Evolutionary conservation across 2,329 filamentous ascomycete species (phyloP).

Genomic region (Endoconidiophora laricicola): DNA sequence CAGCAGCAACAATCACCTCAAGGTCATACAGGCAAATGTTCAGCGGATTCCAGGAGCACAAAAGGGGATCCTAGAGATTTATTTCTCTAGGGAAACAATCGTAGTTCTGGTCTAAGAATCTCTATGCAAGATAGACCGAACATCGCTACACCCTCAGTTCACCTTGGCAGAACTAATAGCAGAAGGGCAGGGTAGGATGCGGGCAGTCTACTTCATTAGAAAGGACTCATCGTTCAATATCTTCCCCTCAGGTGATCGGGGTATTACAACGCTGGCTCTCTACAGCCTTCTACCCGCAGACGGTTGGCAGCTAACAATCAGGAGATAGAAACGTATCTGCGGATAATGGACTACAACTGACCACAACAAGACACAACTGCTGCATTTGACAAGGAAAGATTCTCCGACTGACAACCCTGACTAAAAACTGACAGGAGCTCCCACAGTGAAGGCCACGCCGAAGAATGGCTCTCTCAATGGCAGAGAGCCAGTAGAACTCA

Average conservation of each 20-base stretch:
- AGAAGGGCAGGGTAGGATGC: background rate
- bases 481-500: background rate
- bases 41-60: background rate
- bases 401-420: background rate
- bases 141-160: background rate
- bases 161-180: background rate
- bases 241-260: background rate
- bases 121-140: background rate
- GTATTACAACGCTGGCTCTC: too few species aligned
- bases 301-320: too few species aligned
- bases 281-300: too few species aligned
- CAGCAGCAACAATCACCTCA: too few species aligned
- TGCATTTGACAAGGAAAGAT: too few species aligned
- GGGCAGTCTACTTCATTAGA: background rate
- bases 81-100: background rate
- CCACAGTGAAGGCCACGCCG: too few species aligned
- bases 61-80: background rate
- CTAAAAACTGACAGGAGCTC: background rate
- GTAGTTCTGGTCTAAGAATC: slow-evolving; percentile 2
- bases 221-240: background rate
- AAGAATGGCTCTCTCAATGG: background rate
- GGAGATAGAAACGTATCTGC: background rate
- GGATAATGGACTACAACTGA: background rate
- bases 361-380: background rate
- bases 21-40: background rate